Conservation (phyloP, 2,329 filamentous ascomycete species). For the Aphanoascus verrucosus region DNA sequence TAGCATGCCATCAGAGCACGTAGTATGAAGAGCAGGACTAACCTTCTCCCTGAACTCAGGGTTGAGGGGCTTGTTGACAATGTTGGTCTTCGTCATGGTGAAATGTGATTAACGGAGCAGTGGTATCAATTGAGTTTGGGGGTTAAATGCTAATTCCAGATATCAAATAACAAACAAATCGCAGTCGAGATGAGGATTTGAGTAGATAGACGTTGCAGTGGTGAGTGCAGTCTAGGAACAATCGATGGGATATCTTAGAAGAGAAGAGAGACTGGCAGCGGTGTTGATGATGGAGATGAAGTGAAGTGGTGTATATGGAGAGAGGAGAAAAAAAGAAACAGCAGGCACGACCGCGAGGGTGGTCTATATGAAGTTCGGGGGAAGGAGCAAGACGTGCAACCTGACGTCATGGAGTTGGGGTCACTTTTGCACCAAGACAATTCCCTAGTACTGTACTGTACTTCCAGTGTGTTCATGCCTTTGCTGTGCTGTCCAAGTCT, state of each 20-base stretch:
- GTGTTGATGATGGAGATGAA: background rate
- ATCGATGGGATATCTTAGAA: background rate
- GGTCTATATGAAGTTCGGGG: slow-evolving; percentile 3
- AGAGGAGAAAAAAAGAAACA: background rate
- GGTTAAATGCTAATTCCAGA: background rate
- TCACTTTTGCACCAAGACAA: too few relatives aligned
- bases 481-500: too few relatives aligned
- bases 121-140: background rate
- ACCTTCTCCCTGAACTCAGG: slow-evolving; percentile 10
- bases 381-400: background rate
- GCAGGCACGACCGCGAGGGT: background rate
- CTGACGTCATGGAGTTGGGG: slow-evolving; percentile 7
- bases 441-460: too few relatives aligned
- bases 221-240: background rate
- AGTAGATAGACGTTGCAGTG: background rate
- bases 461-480: too few relatives aligned
- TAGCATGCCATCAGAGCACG: background rate
- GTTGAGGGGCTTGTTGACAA: slow-evolving; percentile 13
- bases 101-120: background rate
- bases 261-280: background rate
- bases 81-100: slow-evolving; percentile 5
- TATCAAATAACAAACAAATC: background rate
- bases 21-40: background rate
- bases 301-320: background rate
- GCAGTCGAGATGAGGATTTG: background rate